These are phyloP conservation scores for Hamamelis virginiana DNA, from an alignment of 164 flowering plant species.

Conservation along the genomic window DNA sequence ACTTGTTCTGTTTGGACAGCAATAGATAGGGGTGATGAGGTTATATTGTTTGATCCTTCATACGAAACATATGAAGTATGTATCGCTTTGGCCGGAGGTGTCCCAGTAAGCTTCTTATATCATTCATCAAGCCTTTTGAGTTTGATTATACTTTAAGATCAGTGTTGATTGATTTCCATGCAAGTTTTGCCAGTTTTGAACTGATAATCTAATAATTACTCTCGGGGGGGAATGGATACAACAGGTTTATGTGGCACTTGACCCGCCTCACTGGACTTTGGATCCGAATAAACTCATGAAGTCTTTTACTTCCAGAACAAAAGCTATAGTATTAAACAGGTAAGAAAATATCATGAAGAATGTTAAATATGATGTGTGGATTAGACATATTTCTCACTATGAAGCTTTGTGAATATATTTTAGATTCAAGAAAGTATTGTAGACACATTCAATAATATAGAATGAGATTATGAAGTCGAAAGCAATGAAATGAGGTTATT, in stretches of 20 bases:
- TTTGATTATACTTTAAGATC: not conserved
- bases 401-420: not conserved
- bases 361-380: too few species aligned
- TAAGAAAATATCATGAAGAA: slow-evolving; percentile 14
- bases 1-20: slow-evolving; percentile 31
- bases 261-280: slow-evolving; percentile 77
- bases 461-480: too few species aligned
- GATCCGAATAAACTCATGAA: slow-evolving; percentile 47
- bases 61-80: slow-evolving; percentile 77
- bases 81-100: slow-evolving; percentile 70
- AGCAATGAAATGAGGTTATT: too few species aligned
- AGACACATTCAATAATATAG: too few species aligned
- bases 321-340: slow-evolving; percentile 80
- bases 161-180: not conserved
- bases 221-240: not conserved
- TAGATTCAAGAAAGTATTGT: too few species aligned
- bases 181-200: not conserved
- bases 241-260: slow-evolving; percentile 69
- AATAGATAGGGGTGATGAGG: slow-evolving; percentile 75
- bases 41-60: slow-evolving; percentile 72
- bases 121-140: not conserved
- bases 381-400: not conserved
- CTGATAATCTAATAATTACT: not conserved
- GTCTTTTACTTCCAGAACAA: slow-evolving; percentile 53
- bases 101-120: slow-evolving; percentile 58